Evolutionary conservation across 2,329 filamentous ascomycete genomes (phyloP), one percentile per base, ranked within the genome.

Genomic region (Madurella fahalii): DNA sequence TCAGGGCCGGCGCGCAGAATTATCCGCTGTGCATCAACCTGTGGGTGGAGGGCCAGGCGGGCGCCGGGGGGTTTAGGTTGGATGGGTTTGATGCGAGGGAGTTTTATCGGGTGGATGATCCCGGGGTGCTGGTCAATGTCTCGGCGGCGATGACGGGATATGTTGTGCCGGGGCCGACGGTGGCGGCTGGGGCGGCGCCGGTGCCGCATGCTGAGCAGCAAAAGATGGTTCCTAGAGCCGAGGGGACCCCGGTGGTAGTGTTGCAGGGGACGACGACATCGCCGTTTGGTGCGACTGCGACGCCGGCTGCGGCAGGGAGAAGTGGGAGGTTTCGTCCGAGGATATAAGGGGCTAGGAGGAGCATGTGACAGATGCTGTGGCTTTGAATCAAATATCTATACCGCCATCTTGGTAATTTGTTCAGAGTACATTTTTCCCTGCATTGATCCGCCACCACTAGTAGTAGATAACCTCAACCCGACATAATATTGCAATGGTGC

Each of bases 1-100:
- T 51, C 42, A 45, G 37, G 15, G 54, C 58, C 9, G 65, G 65
- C 1, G 65, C 67, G 46, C 67, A 69, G 57, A 68, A 67, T 40
- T 68, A 68, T n/a, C 67, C 67, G 13, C 55, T 66, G 11, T 68
- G 67, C 20, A 40, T 68, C 18, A 68, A 68, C 41, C 17, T 68
- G 17, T 67, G 63, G 63, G 65, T 68, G 5, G 57, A 62, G 42
- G 47, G 43, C 34, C 13, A 41, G 9, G 42, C 13, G 1, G 43
- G 20, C 9, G 44, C 32, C 20, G 40, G 44, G 16, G 40, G 48
- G 16, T 46, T 47, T 13, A 40, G 54, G 41, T 53, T 64, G 12
- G 47, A 58, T 18, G 56, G 41, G 9, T 45, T 58, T 18, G 52
- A 54, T 16, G 65, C 63, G 32, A 63, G 54, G n/a, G 48, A 40